Evolutionary conservation across 257 asterid species (phyloP).

Genomic region (Capsicum pubescens): DNA sequence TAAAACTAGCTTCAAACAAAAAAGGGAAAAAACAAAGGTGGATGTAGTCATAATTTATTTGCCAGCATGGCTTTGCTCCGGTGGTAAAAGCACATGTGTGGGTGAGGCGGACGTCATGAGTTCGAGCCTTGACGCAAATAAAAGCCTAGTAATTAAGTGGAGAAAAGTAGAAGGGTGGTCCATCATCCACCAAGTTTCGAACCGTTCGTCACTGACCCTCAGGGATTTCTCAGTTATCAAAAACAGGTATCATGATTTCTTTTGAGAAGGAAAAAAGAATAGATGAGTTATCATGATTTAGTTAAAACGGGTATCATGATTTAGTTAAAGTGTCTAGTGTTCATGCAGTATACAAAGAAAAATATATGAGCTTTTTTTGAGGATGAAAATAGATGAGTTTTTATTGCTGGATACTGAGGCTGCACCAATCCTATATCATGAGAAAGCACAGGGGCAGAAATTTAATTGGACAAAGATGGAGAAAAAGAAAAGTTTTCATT

Average conservation of each 20-base stretch:
- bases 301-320: neutral
- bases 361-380: neutral
- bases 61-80: neutral
- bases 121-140: neutral
- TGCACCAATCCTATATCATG: neutral
- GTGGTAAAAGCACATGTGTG: neutral
- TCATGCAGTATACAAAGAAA: neutral
- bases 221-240: conserved; percentile 12
- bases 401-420: conserved; percentile 9
- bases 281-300: neutral
- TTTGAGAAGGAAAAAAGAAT: no score
- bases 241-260: neutral
- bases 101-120: neutral
- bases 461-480: conserved; percentile 20
- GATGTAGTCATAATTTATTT: neutral
- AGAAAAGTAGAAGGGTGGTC: neutral
- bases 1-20: conserved; percentile 18
- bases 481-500: conserved; percentile 18
- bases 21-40: neutral
- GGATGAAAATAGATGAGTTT: neutral
- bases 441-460: conserved; percentile 19
- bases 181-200: neutral
- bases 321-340: neutral
- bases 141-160: neutral
- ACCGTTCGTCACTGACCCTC: neutral